phyloP scores from a whole-genome alignment of 495 filamentous ascomycete genomes.

The Cudoniella acicularis region DNA sequence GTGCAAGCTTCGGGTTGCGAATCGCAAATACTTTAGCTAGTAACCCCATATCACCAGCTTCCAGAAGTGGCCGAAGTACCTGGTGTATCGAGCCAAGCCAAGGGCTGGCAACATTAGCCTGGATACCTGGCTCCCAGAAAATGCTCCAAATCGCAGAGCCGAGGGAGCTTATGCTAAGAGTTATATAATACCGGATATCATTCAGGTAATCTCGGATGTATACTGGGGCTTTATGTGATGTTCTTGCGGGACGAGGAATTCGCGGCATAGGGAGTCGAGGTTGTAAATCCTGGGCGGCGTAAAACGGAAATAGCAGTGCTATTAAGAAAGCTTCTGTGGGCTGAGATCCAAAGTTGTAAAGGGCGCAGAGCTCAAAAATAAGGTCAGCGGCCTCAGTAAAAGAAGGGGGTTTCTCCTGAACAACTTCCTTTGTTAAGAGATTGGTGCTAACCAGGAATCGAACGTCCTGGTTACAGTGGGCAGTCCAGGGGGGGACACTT shows the following conservation, averaged over 20 bases:
- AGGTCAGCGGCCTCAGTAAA: constrained; percentile 13
- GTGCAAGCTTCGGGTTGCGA: constrained; percentile 11
- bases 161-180: neutral
- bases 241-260: neutral
- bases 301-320: neutral
- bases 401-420: neutral
- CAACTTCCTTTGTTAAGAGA: neutral
- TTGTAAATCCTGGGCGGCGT: neutral
- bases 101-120: constrained; percentile 16
- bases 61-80: neutral
- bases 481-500: neutral
- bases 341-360: constrained; percentile 5
- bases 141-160: constrained; percentile 18
- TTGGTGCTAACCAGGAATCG: neutral
- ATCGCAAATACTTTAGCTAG: constrained; percentile 14
- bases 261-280: neutral
- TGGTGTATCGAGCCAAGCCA: constrained; percentile 13
- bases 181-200: constrained; percentile 5
- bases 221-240: neutral
- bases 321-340: neutral
- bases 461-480: neutral
- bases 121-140: constrained; percentile 20
- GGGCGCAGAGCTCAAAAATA: constrained; percentile 7
- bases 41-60: neutral
- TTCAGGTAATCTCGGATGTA: neutral